Percentiles rank a stretch among this genome's conserved stretches.
Evolutionary conservation across 805 yeast genomes (phyloP).

Genomic region (Kuraishia piskuri): DNA sequence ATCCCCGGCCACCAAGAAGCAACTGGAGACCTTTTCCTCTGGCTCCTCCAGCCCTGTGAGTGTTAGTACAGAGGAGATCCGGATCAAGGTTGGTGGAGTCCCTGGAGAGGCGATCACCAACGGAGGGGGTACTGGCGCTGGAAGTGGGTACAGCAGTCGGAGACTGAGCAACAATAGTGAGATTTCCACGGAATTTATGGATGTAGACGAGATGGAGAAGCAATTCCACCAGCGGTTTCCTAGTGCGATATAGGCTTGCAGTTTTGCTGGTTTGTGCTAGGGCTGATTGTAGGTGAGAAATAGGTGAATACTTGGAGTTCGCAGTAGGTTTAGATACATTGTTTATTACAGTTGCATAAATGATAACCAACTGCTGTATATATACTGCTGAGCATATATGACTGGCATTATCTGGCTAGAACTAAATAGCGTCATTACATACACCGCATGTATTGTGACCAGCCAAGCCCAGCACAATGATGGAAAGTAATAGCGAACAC

Average conservation of each 20-base stretch:
- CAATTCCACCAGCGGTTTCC: conserved; percentile 54
- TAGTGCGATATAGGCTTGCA: conserved; percentile 38
- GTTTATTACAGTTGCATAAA: too few relatives aligned
- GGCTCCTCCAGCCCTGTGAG: not conserved
- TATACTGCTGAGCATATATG: too few relatives aligned
- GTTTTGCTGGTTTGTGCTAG: too few relatives aligned
- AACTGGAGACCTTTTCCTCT: conserved; percentile 2
- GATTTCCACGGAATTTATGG: conserved; percentile 25
- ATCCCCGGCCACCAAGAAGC: conserved; percentile 16
- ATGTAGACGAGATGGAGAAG: conserved; percentile 50
- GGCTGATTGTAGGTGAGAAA: too few relatives aligned
- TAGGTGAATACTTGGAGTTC: too few relatives aligned
- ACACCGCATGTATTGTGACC: too few relatives aligned
- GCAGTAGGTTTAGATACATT: too few relatives aligned
- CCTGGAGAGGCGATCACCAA: conserved; percentile 4
- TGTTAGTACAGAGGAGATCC: not conserved
- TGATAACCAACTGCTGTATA: too few relatives aligned
- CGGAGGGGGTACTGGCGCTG: not conserved
- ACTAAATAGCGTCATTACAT: too few relatives aligned
- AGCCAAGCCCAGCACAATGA: too few relatives aligned
- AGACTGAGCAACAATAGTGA: conserved; percentile 27
- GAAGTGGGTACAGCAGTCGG: not conserved
- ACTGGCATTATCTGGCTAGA: too few relatives aligned
- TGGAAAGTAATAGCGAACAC: too few relatives aligned
- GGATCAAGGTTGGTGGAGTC: conserved; percentile 10